phyloP scores from a whole-genome alignment of 768 basidiomycete species.

The Pleurotus citrinopileatus region DNA sequence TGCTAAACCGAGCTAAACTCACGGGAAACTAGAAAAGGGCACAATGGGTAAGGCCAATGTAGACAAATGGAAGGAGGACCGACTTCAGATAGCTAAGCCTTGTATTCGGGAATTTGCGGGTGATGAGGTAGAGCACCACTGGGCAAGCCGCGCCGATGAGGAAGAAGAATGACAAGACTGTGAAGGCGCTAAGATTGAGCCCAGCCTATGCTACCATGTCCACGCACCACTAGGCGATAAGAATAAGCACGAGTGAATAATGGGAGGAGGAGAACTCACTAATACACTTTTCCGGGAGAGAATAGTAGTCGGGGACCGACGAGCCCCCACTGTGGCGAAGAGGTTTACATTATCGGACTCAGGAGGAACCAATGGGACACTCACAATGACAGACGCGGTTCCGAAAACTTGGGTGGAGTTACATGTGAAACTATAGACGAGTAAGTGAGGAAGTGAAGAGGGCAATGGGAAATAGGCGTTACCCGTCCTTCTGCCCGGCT shows the following conservation, averaged over 20 bases:
- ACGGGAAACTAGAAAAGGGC: constrained; percentile 42
- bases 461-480: background rate
- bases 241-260: constrained; percentile 3
- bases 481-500: constrained; percentile 40
- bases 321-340: constrained; percentile 49
- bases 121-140: constrained; percentile 57
- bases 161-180: constrained; percentile 69
- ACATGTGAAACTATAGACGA: constrained; percentile 44
- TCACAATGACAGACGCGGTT: constrained; percentile 57
- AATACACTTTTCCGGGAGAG: constrained; percentile 54
- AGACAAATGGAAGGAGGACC: constrained; percentile 21
- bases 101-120: constrained; percentile 60
- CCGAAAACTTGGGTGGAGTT: constrained; percentile 49
- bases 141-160: constrained; percentile 68
- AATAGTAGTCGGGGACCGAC: constrained; percentile 64
- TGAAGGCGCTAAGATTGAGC: background rate
- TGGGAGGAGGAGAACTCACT: constrained; percentile 33
- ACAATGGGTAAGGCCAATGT: constrained; percentile 4
- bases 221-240: background rate
- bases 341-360: constrained; percentile 15
- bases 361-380: constrained; percentile 18
- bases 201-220: too few relatives aligned
- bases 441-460: constrained; percentile 4
- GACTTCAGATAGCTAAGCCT: constrained; percentile 68
- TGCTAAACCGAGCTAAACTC: constrained; percentile 16